A percentile compares a stretch with the other conserved stretches of the same genome.
phyloP scores from a whole-genome alignment of 768 basidiomycete species.

The Xanthoconium stramineum region DNA sequence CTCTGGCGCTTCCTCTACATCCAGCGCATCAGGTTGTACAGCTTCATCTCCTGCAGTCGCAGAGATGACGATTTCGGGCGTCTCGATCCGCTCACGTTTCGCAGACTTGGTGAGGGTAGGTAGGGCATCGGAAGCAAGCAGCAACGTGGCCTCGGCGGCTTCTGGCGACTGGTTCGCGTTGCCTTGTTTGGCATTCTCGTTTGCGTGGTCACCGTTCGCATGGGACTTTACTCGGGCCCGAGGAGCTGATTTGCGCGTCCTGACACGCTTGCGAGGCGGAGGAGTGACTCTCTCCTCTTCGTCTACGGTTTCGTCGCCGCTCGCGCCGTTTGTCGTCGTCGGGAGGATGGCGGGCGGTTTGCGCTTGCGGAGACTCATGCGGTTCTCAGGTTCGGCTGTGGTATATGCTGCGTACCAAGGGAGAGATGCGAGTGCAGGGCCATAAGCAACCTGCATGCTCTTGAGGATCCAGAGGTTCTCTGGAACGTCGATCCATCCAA shows the following conservation, averaged over 20 bases:
- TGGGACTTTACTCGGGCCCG: conserved; percentile 4
- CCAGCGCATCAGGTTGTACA: conserved; percentile 12
- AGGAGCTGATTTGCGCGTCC: conserved; percentile 23
- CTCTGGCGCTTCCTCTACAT: conserved; percentile 21
- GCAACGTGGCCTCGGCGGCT: conserved; percentile 3
- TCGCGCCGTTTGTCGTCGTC: conserved; percentile 28
- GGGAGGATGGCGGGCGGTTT: conserved; percentile 23
- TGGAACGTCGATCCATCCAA: conserved; percentile 32
- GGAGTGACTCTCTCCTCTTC: conserved; percentile 29
- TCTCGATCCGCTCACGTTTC: conserved; percentile 23
- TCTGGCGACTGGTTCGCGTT: background rate
- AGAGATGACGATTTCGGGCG: conserved; percentile 10
- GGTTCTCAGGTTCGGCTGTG: conserved; percentile 28
- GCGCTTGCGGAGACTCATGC: conserved; percentile 34
- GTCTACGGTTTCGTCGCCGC: conserved; percentile 33
- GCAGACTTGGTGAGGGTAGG: conserved; percentile 11
- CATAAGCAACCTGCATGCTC: conserved; percentile 31
- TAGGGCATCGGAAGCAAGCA: conserved; percentile 18
- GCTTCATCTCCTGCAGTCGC: conserved; percentile 5
- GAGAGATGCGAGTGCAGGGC: conserved; percentile 18
- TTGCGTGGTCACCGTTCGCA: conserved; percentile 1
- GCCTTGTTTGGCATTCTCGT: conserved; percentile 5
- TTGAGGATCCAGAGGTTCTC: conserved; percentile 35
- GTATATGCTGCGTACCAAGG: conserved; percentile 33
- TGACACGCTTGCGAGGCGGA: conserved; percentile 31